Conservation (phyloP, 164 flowering plant genomes). For the Annona squamosa region DNA sequence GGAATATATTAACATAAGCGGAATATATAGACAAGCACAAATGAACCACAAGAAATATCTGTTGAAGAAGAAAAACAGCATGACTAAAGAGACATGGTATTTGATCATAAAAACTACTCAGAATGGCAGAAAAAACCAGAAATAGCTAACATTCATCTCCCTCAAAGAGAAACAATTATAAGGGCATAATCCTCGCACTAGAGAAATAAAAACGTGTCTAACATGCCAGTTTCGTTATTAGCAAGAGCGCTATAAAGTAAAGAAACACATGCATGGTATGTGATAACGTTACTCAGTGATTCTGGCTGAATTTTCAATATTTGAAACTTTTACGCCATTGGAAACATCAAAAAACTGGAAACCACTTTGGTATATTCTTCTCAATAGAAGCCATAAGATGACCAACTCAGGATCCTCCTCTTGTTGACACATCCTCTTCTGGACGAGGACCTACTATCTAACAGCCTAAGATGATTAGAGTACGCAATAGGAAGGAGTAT, state of each 20-base stretch:
- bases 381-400: too few species aligned
- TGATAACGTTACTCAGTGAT: background rate
- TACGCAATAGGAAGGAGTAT: too few species aligned
- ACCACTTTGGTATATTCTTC: too few species aligned
- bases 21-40: background rate
- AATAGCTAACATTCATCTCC: background rate
- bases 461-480: too few species aligned
- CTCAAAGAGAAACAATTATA: background rate
- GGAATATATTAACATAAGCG: background rate
- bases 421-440: too few species aligned
- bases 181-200: background rate
- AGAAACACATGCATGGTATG: too few species aligned
- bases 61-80: background rate
- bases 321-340: background rate
- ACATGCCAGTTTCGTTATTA: too few species aligned
- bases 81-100: background rate
- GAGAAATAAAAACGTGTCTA: background rate
- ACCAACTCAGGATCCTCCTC: too few species aligned
- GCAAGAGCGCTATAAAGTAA: too few species aligned
- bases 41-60: background rate
- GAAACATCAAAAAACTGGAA: background rate
- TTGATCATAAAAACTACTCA: background rate
- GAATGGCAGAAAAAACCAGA: background rate
- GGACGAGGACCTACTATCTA: too few species aligned
- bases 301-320: background rate